phyloP scores from a whole-genome alignment of 179 eudicot genomes.

The Beta corolliflora region DNA sequence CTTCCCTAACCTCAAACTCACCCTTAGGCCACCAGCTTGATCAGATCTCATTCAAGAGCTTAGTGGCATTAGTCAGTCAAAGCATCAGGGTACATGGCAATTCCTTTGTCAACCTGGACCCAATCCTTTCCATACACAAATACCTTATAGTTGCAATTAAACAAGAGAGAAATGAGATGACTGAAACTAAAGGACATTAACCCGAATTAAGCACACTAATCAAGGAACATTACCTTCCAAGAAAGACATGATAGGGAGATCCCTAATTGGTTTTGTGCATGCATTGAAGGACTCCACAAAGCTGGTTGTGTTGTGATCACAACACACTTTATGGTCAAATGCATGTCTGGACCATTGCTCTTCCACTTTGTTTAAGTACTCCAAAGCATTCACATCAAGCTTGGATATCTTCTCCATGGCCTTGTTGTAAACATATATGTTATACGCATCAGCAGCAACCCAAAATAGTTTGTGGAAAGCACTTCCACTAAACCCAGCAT shows the following conservation, averaged over 20 bases:
- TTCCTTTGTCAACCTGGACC: not conserved
- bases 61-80: not conserved
- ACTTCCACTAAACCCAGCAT: not conserved
- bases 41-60: not conserved
- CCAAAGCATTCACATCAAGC: not conserved
- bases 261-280: not conserved
- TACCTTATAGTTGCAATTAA: not conserved
- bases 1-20: not conserved
- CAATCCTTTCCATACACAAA: not conserved
- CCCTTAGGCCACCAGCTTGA: not conserved
- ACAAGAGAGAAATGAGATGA: too few species aligned
- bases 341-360: not conserved
- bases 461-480: not conserved
- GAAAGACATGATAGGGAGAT: not conserved
- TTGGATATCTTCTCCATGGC: not conserved
- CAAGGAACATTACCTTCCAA: not conserved
- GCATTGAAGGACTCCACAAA: slow-evolving; percentile 18
- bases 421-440: not conserved
- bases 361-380: not conserved
- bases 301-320: slow-evolving; percentile 12
- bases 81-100: not conserved
- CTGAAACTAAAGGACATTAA: too few species aligned
- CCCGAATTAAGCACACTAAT: not conserved
- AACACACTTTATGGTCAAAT: not conserved
- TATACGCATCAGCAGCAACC: slow-evolving; percentile 7